Evolutionary conservation across 805 yeast species (phyloP).

Genomic region (Clavispora asparagi): DNA sequence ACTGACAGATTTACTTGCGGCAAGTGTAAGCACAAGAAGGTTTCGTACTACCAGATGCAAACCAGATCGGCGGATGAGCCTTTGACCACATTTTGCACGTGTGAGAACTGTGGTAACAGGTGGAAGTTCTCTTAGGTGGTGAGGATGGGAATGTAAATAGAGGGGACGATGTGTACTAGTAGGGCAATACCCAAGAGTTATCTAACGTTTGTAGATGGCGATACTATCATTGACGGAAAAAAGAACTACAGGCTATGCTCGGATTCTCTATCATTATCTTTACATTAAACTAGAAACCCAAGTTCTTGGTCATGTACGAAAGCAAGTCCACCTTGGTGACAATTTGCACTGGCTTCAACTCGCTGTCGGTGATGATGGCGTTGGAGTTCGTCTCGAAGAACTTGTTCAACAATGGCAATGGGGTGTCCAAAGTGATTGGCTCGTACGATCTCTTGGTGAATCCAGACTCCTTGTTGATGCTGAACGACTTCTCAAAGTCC

Average conservation of each 20-base stretch:
- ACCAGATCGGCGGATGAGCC: constrained; percentile 99
- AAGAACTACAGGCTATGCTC: too few relatives aligned
- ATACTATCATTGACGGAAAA: too few relatives aligned
- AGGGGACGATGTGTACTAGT: constrained; percentile 1
- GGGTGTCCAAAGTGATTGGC: constrained; percentile 60
- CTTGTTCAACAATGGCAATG: constrained; percentile 61
- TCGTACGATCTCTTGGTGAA: constrained; percentile 63
- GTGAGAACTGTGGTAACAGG: constrained; percentile 95
- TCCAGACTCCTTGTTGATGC: constrained; percentile 50
- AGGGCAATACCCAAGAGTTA: background rate
- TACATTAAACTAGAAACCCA: background rate
- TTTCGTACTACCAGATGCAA: constrained; percentile 95
- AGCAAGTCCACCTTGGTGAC: constrained; percentile 85
- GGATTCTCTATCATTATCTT: background rate
- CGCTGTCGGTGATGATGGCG: constrained; percentile 72
- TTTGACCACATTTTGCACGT: constrained; percentile 94
- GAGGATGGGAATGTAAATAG: background rate
- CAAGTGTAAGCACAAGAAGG: constrained; percentile 95
- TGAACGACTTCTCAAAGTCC: constrained; percentile 59
- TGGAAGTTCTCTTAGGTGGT: constrained; percentile 81
- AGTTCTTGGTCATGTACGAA: constrained; percentile 42
- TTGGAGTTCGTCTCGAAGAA: constrained; percentile 83
- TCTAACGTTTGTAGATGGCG: background rate
- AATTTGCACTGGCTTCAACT: constrained; percentile 70
- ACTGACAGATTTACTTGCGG: constrained; percentile 97